Base-by-base conservation (phyloP, 345 rosid species). In the Streptanthus diversifolius region DNA sequence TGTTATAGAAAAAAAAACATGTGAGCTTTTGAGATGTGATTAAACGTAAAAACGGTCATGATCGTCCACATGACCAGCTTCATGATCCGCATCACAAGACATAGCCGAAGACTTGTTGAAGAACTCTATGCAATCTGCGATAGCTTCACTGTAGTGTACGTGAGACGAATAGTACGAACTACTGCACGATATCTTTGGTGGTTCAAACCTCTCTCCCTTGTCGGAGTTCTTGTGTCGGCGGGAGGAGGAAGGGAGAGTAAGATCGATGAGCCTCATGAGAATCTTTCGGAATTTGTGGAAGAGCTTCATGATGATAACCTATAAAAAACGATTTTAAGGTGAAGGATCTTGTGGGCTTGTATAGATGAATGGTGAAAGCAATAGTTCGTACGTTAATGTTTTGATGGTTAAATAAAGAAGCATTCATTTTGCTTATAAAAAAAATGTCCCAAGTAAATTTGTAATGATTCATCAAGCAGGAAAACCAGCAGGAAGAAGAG, bases 111-210 rank as follows among this genome's bases (percentile, higher is more conserved):
- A 87, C 87, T 86, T 88, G 65, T 90, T 93, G 71, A 93, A 85
- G 82, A 93, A 93, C 92, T 88, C 98, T 22, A 93, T 93, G 77
- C 98, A 93, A 74, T 90, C 98, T 0, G 97, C 89, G n/a, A 90
- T 86, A 37, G 98, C 96, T 74, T 90, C 96, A 3, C 75, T 79
- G 66, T 93, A 88, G 35, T 93, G 97, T 4, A 90, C 73, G 4
- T 88, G 93, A 14, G 98, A 87, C 0, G 98, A 93, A 85, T 90
- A 90, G 62, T 86, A 86, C 0, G 77, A 71, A 27, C 90, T 88
- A 84, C 95, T 88, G 78, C 91, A 90, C 3, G 96, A 92, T 18
- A 86, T 84, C 87, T 90, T 90, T 0, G 96, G 98, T 1, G 93
- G 95, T 52, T 90, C 96, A 49, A 80, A 83, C 78, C 77, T 83